Evolutionary conservation across 1,284 basidiomycete genomes (phyloP), one percentile per base, ranked within the genome.

Genomic region (Pseudozyma pruni): DNA sequence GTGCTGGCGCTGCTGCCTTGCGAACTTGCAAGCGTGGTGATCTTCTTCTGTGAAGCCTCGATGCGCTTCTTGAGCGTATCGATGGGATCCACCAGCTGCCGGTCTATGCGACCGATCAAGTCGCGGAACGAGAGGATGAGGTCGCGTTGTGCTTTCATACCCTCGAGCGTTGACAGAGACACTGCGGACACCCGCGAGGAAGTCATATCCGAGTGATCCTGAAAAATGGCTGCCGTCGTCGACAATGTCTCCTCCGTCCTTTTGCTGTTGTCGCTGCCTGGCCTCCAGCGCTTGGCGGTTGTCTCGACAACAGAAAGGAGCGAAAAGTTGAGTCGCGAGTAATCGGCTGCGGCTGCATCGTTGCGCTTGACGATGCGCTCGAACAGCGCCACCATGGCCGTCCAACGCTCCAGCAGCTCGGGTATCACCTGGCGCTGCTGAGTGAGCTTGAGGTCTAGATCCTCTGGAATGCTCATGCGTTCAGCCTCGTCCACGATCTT

Each of bases 311-410:
- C 58, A 17, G 58, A 62, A 4, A 72, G 55, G 7, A 72, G 42
- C 35, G 58, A 58, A 48, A 72, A 72, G 52, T 72, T 72, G 40
- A 72, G 53, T 17, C 69, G 47, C 8, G 69, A 72, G 17, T 55
- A 63, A 43, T 72, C 69, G 31, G 69, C 69, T n/a, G 69, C 69
- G 2, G 58, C 62, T 11, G 69, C 69, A 45, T 72, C 69, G 32
- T 63, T 67, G 34, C 69, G 58, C 34, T 66, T 67, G 37, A 72
- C 47, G 29, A 72, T 72, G 8, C 69, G 54, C 40, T 72, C 69
- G 20, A 72, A 59, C 29, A 72, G 40, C 13, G 58, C 59, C 25
- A 63, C 69, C 54, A 67, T 72, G n/a, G 54, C 52, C 6, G 54
- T 67, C 69, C 69, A 72, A 19, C 69, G 39, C 25, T 72, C 69